Evolutionary conservation across 345 rosid species (phyloP).

Genomic region (Eucalyptus curtisii): DNA sequence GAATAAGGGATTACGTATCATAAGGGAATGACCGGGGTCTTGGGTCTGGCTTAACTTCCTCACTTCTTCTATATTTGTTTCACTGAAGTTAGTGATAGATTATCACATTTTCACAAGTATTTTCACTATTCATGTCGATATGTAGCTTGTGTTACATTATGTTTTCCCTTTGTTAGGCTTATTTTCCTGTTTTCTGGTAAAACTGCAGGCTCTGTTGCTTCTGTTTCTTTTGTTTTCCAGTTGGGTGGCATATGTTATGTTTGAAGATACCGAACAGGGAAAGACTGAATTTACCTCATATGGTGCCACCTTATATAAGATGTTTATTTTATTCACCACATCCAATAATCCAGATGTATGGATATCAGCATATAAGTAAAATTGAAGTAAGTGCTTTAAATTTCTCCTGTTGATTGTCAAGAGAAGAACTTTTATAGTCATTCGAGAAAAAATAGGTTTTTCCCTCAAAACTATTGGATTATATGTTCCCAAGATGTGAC

Average conservation of each 20-base stretch:
- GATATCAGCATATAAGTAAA: constrained; percentile 89
- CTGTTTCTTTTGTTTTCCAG: constrained; percentile 83
- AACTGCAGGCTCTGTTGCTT: constrained; percentile 73
- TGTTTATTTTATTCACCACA: constrained; percentile 92
- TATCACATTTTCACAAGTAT: background rate
- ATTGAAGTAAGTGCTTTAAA: background rate
- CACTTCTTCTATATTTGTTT: background rate
- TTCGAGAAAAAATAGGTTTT: background rate
- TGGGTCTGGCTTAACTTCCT: background rate
- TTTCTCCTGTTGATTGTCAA: background rate
- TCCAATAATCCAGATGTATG: constrained; percentile 99
- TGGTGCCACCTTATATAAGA: constrained; percentile 68
- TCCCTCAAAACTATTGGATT: background rate
- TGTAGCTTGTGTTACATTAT: background rate
- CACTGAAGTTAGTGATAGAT: background rate
- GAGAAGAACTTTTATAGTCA: background rate
- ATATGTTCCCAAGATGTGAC: background rate
- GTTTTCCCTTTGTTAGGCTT: background rate
- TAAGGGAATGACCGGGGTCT: background rate
- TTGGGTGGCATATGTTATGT: constrained; percentile 93
- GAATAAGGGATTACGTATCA: background rate
- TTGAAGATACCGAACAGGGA: constrained; percentile 91
- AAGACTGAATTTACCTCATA: constrained; percentile 58
- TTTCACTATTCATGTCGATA: background rate
- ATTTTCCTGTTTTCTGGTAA: constrained; percentile 6